Percentiles rank a stretch among this genome's conserved stretches.
These are phyloP conservation scores for Parafenestella ontariensis DNA, from an alignment of 2,329 filamentous ascomycete genomes.

Conservation along the genomic window DNA sequence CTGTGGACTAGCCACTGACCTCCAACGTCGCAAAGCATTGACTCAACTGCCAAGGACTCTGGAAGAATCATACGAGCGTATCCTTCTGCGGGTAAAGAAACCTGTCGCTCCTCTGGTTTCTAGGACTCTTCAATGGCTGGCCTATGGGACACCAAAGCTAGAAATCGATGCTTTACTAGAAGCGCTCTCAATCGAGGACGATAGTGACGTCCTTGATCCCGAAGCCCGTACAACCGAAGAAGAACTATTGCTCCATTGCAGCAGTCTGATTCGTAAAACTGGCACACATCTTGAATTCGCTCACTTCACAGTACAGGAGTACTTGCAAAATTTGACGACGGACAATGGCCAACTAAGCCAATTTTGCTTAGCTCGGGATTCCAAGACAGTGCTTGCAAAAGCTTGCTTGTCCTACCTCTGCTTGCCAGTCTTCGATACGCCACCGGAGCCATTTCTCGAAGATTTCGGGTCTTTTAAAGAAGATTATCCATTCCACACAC, in stretches of 20 bases:
- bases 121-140: conserved; percentile 9
- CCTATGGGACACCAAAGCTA: neutral
- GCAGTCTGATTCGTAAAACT: conserved; percentile 14
- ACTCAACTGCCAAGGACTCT: conserved; percentile 30
- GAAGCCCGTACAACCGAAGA: conserved; percentile 11
- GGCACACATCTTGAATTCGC: conserved; percentile 2
- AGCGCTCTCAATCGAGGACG: conserved; percentile 11
- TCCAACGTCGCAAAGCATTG: conserved; percentile 26
- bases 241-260: conserved; percentile 5
- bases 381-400: neutral
- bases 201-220: conserved; percentile 1
- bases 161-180: conserved; percentile 7
- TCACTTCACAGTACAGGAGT: conserved; percentile 19
- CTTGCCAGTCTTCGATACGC: neutral
- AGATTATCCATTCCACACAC: neutral
- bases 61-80: conserved; percentile 31
- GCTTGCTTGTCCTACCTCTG: conserved; percentile 2
- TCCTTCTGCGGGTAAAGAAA: conserved; percentile 24
- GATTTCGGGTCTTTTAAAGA: neutral
- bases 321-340: neutral
- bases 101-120: neutral
- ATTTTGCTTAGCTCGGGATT: neutral
- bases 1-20: conserved; percentile 30
- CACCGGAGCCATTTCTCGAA: neutral
- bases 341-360: neutral